Conservation (phyloP, 495 filamentous ascomycete genomes). For the Xylaria scruposa region DNA sequence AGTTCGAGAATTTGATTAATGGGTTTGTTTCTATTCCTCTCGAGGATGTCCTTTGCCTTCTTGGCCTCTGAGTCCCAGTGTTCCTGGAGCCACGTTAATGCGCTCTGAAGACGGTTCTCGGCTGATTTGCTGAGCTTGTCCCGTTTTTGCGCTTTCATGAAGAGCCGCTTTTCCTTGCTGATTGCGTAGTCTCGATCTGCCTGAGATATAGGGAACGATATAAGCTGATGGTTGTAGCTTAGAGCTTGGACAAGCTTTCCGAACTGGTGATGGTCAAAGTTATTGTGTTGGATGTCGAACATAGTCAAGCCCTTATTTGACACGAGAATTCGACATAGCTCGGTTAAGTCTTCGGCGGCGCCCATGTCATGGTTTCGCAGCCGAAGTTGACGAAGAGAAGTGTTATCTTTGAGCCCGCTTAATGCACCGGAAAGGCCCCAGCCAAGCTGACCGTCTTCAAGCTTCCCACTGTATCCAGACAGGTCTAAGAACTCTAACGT, state of each 20-base stretch:
- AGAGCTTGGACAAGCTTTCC: conserved; percentile 36
- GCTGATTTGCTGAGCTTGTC: conserved; percentile 32
- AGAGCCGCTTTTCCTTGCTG: conserved; percentile 33
- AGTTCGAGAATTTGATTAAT: conserved; percentile 27
- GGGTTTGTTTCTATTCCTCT: conserved; percentile 32
- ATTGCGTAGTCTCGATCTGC: conserved; percentile 36
- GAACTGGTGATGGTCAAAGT: conserved; percentile 46
- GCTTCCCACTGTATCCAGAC: conserved; percentile 85
- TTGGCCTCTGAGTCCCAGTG: conserved; percentile 34
- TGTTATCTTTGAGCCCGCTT: conserved; percentile 77
- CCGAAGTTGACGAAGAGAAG: conserved; percentile 72
- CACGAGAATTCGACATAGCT: conserved; percentile 36
- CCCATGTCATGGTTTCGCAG: conserved; percentile 66
- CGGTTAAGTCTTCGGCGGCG: conserved; percentile 55
- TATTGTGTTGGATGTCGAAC: conserved; percentile 50
- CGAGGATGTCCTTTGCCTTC: conserved; percentile 29
- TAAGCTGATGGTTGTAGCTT: conserved; percentile 33
- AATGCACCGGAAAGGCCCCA: conserved; percentile 81
- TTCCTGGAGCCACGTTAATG: conserved; percentile 29
- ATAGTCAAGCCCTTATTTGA: conserved; percentile 37
- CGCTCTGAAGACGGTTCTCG: conserved; percentile 33
- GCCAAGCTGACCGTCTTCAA: conserved; percentile 86
- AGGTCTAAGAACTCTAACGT: conserved; percentile 82
- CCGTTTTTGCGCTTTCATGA: conserved; percentile 28
- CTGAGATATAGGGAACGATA: conserved; percentile 39